Conservation (phyloP, 2,329 filamentous ascomycete genomes). For the Calonectria honghensis region DNA sequence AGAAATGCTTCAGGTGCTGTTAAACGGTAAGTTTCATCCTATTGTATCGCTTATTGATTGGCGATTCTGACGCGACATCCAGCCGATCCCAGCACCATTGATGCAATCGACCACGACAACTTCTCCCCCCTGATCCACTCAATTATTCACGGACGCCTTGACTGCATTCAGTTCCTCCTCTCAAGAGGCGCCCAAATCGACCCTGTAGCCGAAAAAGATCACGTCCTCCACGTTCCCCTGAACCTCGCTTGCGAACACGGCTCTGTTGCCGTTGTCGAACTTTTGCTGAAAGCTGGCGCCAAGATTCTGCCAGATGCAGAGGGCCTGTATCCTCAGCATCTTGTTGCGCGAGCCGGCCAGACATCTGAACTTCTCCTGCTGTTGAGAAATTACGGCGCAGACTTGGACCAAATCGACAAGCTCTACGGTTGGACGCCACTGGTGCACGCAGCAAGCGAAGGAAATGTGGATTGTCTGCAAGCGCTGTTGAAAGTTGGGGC, state of each 20-base stretch:
- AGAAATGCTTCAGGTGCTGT: conserved; percentile 85
- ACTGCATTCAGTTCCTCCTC: conserved; percentile 87
- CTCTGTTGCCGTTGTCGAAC: conserved; percentile 87
- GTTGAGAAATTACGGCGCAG: conserved; percentile 88
- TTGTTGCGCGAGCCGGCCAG: conserved; percentile 92
- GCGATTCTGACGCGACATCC: conserved; percentile 25
- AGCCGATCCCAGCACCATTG: conserved; percentile 84
- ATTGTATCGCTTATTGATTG: background rate
- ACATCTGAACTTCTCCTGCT: conserved; percentile 86
- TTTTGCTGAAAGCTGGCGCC: conserved; percentile 87
- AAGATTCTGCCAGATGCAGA: conserved; percentile 95
- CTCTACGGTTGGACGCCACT: conserved; percentile 98
- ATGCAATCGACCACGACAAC: conserved; percentile 95
- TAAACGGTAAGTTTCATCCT: conserved; percentile 72
- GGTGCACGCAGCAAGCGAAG: conserved; percentile 97
- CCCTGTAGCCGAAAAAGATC: conserved; percentile 89
- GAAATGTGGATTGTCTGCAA: conserved; percentile 90
- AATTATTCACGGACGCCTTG: conserved; percentile 89
- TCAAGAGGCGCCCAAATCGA: conserved; percentile 88
- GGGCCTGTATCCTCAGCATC: conserved; percentile 96
- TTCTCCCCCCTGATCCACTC: conserved; percentile 97
- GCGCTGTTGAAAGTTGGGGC: conserved; percentile 87
- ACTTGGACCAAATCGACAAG: conserved; percentile 95
- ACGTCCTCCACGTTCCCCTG: conserved; percentile 93
- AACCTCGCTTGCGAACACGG: conserved; percentile 97